Evolutionary conservation across 768 basidiomycete species (phyloP).

Genomic region (Suillus subalutaceus): DNA sequence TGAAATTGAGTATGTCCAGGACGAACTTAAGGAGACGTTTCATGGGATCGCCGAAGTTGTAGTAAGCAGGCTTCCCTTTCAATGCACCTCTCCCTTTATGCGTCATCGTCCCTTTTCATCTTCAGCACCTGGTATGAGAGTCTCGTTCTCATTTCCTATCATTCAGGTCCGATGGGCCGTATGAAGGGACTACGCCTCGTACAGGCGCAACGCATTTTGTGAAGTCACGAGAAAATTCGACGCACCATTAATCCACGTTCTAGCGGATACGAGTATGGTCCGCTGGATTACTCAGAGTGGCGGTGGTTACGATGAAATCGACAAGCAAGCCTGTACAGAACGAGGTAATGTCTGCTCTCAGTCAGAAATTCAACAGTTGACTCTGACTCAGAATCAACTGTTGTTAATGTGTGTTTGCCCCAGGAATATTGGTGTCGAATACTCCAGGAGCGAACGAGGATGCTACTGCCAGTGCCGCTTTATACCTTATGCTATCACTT

Average conservation of each 20-base stretch:
- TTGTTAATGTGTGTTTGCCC: not conserved
- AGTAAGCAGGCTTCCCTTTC: conserved; percentile 44
- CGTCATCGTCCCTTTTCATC: not conserved
- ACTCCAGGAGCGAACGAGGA: conserved; percentile 86
- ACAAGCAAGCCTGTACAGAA: conserved; percentile 69
- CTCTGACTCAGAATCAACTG: not conserved
- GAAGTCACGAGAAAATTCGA: conserved; percentile 58
- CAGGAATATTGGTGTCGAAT: conserved; percentile 49
- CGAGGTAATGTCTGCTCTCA: conserved; percentile 47
- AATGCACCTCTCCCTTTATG: too few species aligned
- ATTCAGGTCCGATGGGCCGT: conserved; percentile 66
- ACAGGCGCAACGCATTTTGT: conserved; percentile 69
- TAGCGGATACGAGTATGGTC: conserved; percentile 55
- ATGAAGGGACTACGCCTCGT: conserved; percentile 71
- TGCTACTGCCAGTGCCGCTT: conserved; percentile 79
- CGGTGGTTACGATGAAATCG: conserved; percentile 85
- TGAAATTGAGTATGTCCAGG: conserved; percentile 74
- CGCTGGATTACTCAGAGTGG: conserved; percentile 89
- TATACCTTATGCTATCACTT: conserved; percentile 47
- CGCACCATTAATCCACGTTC: conserved; percentile 63
- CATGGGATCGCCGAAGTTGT: conserved; percentile 69
- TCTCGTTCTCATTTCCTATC: conserved; percentile 68
- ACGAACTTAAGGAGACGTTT: conserved; percentile 64
- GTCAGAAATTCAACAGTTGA: conserved; percentile 9
- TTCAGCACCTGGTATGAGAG: conserved; percentile 52